A percentile compares a stretch with the other conserved stretches of the same genome.
These are phyloP conservation scores for Tulasnella sp. DNA, from an alignment of 768 basidiomycete genomes.

Conservation along the genomic window DNA sequence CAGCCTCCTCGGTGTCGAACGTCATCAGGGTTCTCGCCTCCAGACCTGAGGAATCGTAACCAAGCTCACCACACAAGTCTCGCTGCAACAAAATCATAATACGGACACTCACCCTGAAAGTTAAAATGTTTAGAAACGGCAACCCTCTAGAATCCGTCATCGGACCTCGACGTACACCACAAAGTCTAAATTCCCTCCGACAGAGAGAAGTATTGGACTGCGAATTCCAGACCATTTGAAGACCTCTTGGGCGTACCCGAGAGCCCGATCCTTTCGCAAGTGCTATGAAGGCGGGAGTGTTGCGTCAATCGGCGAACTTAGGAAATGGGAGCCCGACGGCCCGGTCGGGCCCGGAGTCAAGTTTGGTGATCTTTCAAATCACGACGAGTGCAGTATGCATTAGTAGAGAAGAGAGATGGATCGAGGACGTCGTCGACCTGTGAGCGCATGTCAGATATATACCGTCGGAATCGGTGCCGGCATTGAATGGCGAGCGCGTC, in stretches of 20 bases:
- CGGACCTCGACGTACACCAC: neutral
- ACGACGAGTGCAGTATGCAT: neutral
- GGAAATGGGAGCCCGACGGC: neutral
- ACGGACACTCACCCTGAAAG: neutral
- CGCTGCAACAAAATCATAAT: neutral
- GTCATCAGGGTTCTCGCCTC: neutral
- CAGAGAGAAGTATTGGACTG: neutral
- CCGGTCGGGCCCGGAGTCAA: neutral
- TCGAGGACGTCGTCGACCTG: neutral
- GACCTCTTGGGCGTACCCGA: neutral
- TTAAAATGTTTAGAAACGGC: neutral
- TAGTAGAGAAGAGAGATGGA: no score
- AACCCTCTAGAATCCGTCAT: neutral
- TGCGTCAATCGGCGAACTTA: no score
- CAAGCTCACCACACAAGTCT: no score
- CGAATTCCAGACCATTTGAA: neutral
- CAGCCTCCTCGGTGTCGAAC: neutral
- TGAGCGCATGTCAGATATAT: neutral
- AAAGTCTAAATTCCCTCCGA: neutral
- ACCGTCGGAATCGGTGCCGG: no score
- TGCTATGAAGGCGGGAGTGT: no score
- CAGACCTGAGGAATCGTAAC: no score
- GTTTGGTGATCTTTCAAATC: neutral
- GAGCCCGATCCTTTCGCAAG: neutral
- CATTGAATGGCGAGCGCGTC: no score